These are phyloP conservation scores for Trypanosoma congolense DNA, from an alignment of 208 protist species.

Conservation along the genomic window DNA sequence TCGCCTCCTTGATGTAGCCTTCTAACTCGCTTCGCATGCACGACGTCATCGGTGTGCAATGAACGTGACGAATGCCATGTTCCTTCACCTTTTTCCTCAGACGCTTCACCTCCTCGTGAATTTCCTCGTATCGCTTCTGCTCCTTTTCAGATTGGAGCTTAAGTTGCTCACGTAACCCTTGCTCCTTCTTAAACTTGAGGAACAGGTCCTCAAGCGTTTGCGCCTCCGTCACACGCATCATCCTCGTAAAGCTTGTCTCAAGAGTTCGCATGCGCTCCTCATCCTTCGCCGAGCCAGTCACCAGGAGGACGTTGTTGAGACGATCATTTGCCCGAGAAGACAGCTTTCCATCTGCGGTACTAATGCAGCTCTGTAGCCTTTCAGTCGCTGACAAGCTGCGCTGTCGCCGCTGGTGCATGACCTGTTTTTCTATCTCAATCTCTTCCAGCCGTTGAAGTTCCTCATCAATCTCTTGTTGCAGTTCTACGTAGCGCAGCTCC, in stretches of 20 bases:
- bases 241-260: conserved; percentile 84
- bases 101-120: conserved; percentile 20
- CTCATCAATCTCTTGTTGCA: conserved; percentile 59
- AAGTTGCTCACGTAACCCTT: conserved; percentile 66
- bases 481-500: conserved; percentile 32
- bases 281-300: conserved; percentile 34
- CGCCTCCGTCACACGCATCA: conserved; percentile 86
- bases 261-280: conserved; percentile 69
- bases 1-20: conserved; percentile 32
- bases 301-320: background rate
- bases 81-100: conserved; percentile 3
- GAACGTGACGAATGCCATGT: conserved; percentile 10
- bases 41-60: conserved; percentile 15
- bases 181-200: conserved; percentile 38
- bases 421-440: conserved; percentile 34
- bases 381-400: conserved; percentile 16
- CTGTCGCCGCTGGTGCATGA: conserved; percentile 26
- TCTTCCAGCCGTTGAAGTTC: conserved; percentile 65
- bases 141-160: conserved; percentile 32
- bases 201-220: conserved; percentile 33
- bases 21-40: conserved; percentile 39
- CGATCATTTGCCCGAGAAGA: background rate
- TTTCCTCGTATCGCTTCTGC: conserved; percentile 19
- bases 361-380: background rate
- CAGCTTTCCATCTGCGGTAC: background rate